Percentiles rank a stretch among this genome's conserved stretches.
Conservation (phyloP, 768 basidiomycete species). For the Tulasnella sp. region DNA sequence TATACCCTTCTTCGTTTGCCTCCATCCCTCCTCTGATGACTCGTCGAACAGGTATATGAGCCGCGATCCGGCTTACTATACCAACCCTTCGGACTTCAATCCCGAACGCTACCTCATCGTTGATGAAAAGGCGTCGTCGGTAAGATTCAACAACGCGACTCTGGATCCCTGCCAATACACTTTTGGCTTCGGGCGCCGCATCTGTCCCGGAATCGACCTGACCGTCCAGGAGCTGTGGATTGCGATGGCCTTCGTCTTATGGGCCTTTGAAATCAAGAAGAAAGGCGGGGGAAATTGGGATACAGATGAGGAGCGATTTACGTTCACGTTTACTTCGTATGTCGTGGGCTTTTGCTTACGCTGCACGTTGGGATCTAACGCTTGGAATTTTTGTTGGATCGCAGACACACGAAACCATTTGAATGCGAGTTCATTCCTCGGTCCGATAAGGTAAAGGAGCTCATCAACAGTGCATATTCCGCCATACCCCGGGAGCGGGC, state of each 20-base stretch:
- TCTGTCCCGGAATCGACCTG: slow-evolving; percentile 16
- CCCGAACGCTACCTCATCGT: slow-evolving; percentile 24
- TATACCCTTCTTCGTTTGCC: neutral
- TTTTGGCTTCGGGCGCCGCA: slow-evolving; percentile 21
- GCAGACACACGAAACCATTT: neutral
- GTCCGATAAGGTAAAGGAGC: neutral
- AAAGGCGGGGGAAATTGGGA: neutral
- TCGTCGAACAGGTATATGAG: slow-evolving; percentile 2
- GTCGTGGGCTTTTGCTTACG: neutral
- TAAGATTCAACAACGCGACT: neutral
- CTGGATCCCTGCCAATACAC: neutral
- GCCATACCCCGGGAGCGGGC: neutral
- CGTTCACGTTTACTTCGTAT: neutral
- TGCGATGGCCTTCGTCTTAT: neutral
- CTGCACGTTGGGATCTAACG: neutral
- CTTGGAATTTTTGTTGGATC: neutral
- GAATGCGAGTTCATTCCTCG: neutral
- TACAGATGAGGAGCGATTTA: neutral
- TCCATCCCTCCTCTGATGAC: neutral
- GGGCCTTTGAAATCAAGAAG: slow-evolving; percentile 10
- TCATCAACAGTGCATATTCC: neutral
- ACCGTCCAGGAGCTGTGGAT: neutral
- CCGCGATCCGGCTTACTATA: slow-evolving; percentile 17
- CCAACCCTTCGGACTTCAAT: slow-evolving; percentile 11
- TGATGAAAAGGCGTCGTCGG: neutral